These are phyloP conservation scores for Pestalotiopsis sp. DNA, from an alignment of 2,329 filamentous ascomycete genomes.

Conservation along the genomic window DNA sequence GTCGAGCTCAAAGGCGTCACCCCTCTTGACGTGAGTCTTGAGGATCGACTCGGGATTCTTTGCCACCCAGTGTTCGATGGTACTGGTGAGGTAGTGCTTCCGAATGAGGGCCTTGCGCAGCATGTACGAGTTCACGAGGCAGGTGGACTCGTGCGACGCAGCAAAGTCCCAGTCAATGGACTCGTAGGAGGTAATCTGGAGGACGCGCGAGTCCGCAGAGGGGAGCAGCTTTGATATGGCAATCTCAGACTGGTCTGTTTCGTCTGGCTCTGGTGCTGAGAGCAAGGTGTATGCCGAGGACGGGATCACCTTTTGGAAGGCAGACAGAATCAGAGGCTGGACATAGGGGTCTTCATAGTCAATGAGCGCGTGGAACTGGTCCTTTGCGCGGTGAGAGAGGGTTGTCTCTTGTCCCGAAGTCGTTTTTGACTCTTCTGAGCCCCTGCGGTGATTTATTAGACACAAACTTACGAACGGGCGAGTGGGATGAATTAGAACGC, in stretches of 20 bases:
- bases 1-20: constrained; percentile 90
- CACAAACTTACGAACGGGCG: not conserved
- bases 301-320: constrained; percentile 67
- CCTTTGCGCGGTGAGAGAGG: constrained; percentile 26
- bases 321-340: constrained; percentile 78
- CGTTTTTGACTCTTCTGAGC: constrained; percentile 17
- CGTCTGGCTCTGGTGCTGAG: constrained; percentile 34
- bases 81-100: constrained; percentile 90
- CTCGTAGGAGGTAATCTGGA: constrained; percentile 89
- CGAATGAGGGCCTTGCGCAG: constrained; percentile 95
- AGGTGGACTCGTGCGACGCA: constrained; percentile 60
- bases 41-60: constrained; percentile 79
- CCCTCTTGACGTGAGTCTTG: constrained; percentile 70
- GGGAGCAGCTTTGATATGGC: constrained; percentile 40
- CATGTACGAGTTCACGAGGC: constrained; percentile 85
- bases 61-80: constrained; percentile 80
- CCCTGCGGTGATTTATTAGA: constrained; percentile 19
- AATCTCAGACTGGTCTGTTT: constrained; percentile 29
- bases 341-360: constrained; percentile 90
- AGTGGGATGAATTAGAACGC: not conserved
- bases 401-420: constrained; percentile 18
- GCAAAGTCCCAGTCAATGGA: constrained; percentile 81
- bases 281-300: constrained; percentile 57
- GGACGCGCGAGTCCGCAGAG: constrained; percentile 45
- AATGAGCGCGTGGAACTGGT: constrained; percentile 69